Base-by-base conservation (phyloP, 352 stramenopile genomes). In the Poterioochromonas sp. region DNA sequence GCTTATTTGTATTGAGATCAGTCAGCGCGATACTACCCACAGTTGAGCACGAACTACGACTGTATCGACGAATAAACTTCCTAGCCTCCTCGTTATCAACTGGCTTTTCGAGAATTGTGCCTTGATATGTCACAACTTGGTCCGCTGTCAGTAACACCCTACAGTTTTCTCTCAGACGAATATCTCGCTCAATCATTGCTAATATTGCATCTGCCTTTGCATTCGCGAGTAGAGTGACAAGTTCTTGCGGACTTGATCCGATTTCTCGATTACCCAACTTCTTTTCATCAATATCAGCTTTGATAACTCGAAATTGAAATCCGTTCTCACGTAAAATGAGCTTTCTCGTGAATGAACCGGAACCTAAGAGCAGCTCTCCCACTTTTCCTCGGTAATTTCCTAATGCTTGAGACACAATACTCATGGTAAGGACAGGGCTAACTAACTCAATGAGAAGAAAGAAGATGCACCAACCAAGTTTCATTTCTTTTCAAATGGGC, bases 271-370 rank as follows among this genome's bases (percentile, higher is more conserved):
- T 44, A 34, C 63, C 63, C 8, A 73, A n/a, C 2, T 8, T 29
- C 12, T 47, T 40, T 29, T 73, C 63, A 47, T 73, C 63, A 32
- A 73, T 73, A 44, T 73, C 35, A n/a, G 63, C 63, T 73, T 40
- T 47, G 29, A 47, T 8, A 73, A 47, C 63, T 43, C 5, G 2
- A 47, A 73, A 73, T 11, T 3, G 12, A 73, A 73, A 47, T 29
- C 63, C 63, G 2, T 40, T 15, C 18, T 44, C 18, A 44, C 8
- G 2, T 29, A 73, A 29, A 51, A 73, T 73, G 2, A 20, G 5
- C 40, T 44, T 73, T 40, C 63, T 15, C 2, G 29, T 73, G 63
- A 44, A 8, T 43, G 63, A 73, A 5, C 63, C 63, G 40, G 63
- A 47, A 3, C 63, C 63, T 29, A 73, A 49, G 18, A 47, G 5